phyloP scores from a whole-genome alignment of 345 rosid species.

The Hypericum perforatum region DNA sequence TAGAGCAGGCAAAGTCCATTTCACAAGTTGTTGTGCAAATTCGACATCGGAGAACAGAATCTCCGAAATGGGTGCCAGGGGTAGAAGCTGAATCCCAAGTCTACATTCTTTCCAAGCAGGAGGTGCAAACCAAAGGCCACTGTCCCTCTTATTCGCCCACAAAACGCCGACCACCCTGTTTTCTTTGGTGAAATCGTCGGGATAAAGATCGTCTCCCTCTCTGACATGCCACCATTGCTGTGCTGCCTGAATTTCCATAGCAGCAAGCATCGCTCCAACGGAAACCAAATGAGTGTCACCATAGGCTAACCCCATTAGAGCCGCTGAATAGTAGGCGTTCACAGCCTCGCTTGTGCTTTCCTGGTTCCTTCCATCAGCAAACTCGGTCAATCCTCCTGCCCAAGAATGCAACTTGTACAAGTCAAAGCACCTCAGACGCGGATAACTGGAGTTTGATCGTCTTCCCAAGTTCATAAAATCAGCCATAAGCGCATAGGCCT shows the following conservation, averaged over 20 bases:
- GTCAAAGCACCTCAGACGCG: constrained; percentile 82
- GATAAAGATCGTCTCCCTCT: constrained; percentile 48
- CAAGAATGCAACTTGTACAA: constrained; percentile 87
- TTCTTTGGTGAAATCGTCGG: constrained; percentile 51
- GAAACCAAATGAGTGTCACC: constrained; percentile 72
- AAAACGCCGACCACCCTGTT: constrained; percentile 76
- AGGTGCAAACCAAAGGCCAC: constrained; percentile 88
- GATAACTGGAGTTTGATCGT: constrained; percentile 38
- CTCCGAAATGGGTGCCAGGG: constrained; percentile 58
- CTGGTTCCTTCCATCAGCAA: constrained; percentile 75
- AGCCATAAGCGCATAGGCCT: constrained; percentile 72
- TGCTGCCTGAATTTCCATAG: constrained; percentile 84
- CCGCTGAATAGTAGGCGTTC: constrained; percentile 82
- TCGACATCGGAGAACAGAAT: constrained; percentile 55
- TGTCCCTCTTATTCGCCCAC: constrained; percentile 89
- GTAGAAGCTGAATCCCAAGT: constrained; percentile 80
- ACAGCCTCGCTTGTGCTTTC: constrained; percentile 94
- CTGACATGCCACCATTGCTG: constrained; percentile 89
- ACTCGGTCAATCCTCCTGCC: constrained; percentile 92
- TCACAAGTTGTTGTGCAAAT: constrained; percentile 57
- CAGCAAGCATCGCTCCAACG: constrained; percentile 49
- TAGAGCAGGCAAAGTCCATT: constrained; percentile 68
- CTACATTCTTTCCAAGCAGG: constrained; percentile 69
- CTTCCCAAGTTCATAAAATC: constrained; percentile 72
- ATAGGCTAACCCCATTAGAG: constrained; percentile 85